Base-by-base conservation (phyloP, 164 flowering plant species). In the Kalanchoe fedtschenkoi region DNA sequence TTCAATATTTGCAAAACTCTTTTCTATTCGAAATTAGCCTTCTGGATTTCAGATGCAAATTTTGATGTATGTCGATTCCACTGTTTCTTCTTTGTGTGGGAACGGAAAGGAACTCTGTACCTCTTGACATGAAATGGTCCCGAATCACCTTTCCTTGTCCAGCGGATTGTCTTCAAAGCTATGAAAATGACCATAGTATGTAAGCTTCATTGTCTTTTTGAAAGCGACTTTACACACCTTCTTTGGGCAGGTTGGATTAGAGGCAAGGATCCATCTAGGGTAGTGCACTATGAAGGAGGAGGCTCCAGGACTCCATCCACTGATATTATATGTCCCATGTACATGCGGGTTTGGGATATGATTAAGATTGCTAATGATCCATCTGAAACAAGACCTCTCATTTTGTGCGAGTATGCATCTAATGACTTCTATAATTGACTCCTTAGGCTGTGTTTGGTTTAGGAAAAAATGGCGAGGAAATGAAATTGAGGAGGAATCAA, bases 251-350 rank as follows among this genome's bases (percentile, higher is more conserved):
- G 99, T 51, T 93, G 93, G 92, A 70, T 93, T 56, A 79, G 97
- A 57, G 95, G 75, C 60, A 87, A 69, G 78, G 99, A 93, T 71
- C 74, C 96, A 33, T 84, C 95, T 28, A 81, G 97, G 72, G 16
- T 87, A 63, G 14, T 93, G 37, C 99, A 93, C 73, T 93, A 93
- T 69, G 99, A 93, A 80, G 96, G 97, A 58, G 99, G 99, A 61
- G 96, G 97, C 54, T 78, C 99, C 26, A 81, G 95, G 77, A 93
- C 99, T 44, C 32, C 89, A 56, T 90, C 97, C 13, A 93, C 99
- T 28, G 97, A 93, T 74, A 82, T 93, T 65, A 79, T 93, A 4
- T 93, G 99, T 65, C 99, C 99, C 2, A 93, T 93, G 99, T 93
- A 90, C 67, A 88, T 85, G 93, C 99, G 99, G 67, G 80, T 90